phyloP scores from a whole-genome alignment of 2,329 filamentous ascomycete species.

The Pseudocercospora fuligena region DNA sequence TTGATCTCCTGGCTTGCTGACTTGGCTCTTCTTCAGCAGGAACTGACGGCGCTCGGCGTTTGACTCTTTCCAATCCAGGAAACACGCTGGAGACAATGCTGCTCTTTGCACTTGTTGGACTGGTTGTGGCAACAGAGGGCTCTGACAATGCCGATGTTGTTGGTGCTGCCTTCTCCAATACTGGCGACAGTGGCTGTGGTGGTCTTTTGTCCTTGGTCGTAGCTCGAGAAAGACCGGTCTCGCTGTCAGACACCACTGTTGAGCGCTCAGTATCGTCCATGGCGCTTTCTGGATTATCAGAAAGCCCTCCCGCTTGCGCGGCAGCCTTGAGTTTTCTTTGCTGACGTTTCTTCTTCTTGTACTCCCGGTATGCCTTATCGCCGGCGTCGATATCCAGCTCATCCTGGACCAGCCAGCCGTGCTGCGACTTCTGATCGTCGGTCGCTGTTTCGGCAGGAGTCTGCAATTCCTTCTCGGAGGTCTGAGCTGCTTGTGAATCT shows the following conservation, averaged over 20 bases:
- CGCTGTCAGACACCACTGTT: constrained; percentile 27
- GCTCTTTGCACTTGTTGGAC: constrained; percentile 19
- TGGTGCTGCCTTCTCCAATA: not conserved
- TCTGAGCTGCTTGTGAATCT: constrained; percentile 1
- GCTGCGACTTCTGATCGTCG: constrained; percentile 11
- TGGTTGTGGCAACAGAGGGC: not conserved
- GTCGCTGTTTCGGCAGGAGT: not conserved
- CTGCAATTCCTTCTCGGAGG: not conserved
- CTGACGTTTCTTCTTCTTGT: constrained; percentile 41
- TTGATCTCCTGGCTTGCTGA: constrained; percentile 12
- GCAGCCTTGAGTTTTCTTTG: constrained; percentile 38
- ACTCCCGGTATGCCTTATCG: constrained; percentile 40
- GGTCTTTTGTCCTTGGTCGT: constrained; percentile 9
- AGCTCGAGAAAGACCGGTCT: constrained; percentile 15
- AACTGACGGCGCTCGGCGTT: constrained; percentile 27
- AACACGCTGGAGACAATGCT: constrained; percentile 33
- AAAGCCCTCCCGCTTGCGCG: constrained; percentile 22
- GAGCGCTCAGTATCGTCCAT: constrained; percentile 40
- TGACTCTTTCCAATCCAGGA: constrained; percentile 34
- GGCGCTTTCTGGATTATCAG: constrained; percentile 28
- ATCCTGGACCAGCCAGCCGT: constrained; percentile 27
- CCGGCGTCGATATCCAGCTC: constrained; percentile 44
- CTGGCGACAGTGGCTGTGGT: not conserved
- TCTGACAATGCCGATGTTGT: not conserved
- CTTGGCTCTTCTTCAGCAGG: constrained; percentile 4